Conservation (phyloP, 1,284 basidiomycete species). For the Microbotryum intermedium region DNA sequence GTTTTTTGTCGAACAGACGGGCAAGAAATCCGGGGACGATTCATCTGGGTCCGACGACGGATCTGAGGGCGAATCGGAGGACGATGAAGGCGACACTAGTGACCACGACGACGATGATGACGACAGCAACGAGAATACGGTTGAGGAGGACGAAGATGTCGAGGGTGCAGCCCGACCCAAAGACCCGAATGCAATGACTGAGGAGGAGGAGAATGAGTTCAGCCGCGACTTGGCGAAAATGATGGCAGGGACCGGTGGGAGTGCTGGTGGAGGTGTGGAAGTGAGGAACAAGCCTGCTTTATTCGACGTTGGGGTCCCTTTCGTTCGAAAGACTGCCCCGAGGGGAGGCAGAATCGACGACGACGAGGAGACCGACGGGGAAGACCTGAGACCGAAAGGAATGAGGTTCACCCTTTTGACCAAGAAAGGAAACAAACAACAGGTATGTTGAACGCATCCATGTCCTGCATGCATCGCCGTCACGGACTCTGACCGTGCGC, state of each 20-base stretch:
- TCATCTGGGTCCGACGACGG: background rate
- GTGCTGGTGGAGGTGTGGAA: conserved; percentile 51
- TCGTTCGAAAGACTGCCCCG: conserved; percentile 5
- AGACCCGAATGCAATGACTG: conserved; percentile 43
- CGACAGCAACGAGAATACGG: conserved; percentile 47
- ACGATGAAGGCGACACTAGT: conserved; percentile 14
- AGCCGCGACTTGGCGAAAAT: conserved; percentile 92
- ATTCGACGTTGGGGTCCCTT: conserved; percentile 27
- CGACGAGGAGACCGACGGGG: conserved; percentile 37
- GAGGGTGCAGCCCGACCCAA: conserved; percentile 45
- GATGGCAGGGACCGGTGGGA: conserved; percentile 57
- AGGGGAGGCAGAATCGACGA: conserved; percentile 54
- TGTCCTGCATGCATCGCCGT: background rate
- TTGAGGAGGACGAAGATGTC: conserved; percentile 50
- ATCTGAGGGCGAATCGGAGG: conserved; percentile 23
- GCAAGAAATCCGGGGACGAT: no score
- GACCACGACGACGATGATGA: conserved; percentile 53
- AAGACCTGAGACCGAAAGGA: conserved; percentile 36
- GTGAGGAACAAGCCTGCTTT: conserved; percentile 49
- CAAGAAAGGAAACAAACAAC: conserved; percentile 87
- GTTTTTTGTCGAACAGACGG: no score
- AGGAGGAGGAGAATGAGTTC: conserved; percentile 87
- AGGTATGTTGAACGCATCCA: conserved; percentile 46
- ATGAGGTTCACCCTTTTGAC: conserved; percentile 94
- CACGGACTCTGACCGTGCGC: conserved; percentile 2